phyloP scores from a whole-genome alignment of 2,329 filamentous ascomycete species.

The Leptographium lundbergii region DNA sequence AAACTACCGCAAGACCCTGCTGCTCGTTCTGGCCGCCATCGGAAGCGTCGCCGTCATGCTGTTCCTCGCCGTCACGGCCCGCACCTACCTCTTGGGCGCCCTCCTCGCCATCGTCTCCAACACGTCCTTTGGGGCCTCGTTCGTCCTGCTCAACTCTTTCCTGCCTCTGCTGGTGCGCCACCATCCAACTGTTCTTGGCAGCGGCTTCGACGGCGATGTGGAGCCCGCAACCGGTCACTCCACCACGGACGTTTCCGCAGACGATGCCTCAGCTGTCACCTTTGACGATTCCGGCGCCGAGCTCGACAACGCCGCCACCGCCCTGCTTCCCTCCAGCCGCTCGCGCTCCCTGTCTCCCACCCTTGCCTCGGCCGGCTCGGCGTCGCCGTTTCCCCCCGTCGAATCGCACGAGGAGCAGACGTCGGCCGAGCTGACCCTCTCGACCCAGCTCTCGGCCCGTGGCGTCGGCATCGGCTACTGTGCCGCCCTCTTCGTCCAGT shows the following conservation, averaged over 20 bases:
- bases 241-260: background rate
- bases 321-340: conserved; percentile 26
- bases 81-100: conserved; percentile 68
- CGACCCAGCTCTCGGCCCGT: conserved; percentile 80
- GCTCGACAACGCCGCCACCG: conserved; percentile 23
- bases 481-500: conserved; percentile 74
- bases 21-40: conserved; percentile 72
- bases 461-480: conserved; percentile 92
- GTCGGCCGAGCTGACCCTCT: conserved; percentile 60
- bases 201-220: conserved; percentile 1
- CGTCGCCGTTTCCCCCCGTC: background rate
- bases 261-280: conserved; percentile 14
- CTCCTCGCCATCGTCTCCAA: conserved; percentile 83
- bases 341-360: background rate
- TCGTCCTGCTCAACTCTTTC: conserved; percentile 91
- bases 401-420: conserved; percentile 33
- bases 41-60: conserved; percentile 78
- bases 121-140: conserved; percentile 87
- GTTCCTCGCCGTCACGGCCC: conserved; percentile 66
- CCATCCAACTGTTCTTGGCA: conserved; percentile 43
- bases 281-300: background rate
- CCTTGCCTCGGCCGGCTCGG: background rate
- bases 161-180: conserved; percentile 81
- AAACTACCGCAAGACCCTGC: conserved; percentile 74
- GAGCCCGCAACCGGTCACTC: background rate